Conservation (phyloP, 129 eudicot species). For the Tagetes patula region DNA sequence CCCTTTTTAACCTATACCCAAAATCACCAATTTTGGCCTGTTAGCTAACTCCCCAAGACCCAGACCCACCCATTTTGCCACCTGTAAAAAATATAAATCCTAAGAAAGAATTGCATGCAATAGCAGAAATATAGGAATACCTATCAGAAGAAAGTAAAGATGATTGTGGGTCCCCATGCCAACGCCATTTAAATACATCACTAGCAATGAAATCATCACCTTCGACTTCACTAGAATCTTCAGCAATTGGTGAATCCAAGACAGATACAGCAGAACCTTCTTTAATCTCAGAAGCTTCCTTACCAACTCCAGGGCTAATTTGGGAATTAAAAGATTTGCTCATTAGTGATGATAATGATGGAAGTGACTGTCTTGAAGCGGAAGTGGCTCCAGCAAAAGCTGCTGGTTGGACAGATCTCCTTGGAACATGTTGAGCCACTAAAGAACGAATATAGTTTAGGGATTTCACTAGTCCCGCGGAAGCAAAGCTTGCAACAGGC, state of each 20-base stretch:
- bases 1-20: conserved; percentile 1
- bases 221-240: conserved; percentile 62
- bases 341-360: conserved; percentile 84
- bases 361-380: conserved; percentile 83
- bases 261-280: conserved; percentile 68
- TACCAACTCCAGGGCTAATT: conserved; percentile 61
- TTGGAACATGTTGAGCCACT: conserved; percentile 88
- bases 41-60: neutral
- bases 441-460: conserved; percentile 84
- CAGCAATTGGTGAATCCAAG: conserved; percentile 54
- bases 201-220: conserved; percentile 66
- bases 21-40: neutral
- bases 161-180: conserved; percentile 77
- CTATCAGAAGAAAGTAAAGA: conserved; percentile 65
- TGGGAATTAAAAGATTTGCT: conserved; percentile 94
- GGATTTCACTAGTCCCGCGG: conserved; percentile 85
- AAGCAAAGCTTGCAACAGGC: conserved; percentile 93
- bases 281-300: conserved; percentile 71
- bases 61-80: neutral
- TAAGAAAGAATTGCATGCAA: conserved; percentile 20
- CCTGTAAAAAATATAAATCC: neutral
- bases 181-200: conserved; percentile 90
- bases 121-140: conserved; percentile 39
- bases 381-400: conserved; percentile 80
- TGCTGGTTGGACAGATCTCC: conserved; percentile 86